phyloP scores from a whole-genome alignment of 2,329 filamentous ascomycete genomes.

The Xylogone sp. region DNA sequence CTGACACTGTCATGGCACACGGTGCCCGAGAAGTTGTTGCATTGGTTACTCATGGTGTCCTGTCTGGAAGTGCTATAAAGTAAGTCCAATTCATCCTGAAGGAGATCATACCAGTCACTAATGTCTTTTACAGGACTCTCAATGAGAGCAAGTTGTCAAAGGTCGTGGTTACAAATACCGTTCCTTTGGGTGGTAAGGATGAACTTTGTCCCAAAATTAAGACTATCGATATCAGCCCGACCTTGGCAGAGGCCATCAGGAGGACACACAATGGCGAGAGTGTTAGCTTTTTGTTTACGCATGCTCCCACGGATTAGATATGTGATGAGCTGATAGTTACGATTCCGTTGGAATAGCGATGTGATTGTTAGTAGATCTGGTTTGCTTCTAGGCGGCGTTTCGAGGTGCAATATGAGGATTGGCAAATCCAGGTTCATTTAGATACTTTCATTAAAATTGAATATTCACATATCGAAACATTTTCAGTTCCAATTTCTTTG shows the following conservation, averaged over 20 bases:
- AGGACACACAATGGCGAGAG: constrained; percentile 66
- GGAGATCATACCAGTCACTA: not conserved
- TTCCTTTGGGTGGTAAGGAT: constrained; percentile 77
- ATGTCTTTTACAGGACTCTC: constrained; percentile 16
- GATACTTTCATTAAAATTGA: too few species aligned
- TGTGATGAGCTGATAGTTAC: not conserved
- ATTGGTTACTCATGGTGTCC: constrained; percentile 91
- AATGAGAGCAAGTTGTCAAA: constrained; percentile 74
- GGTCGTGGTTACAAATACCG: constrained; percentile 88
- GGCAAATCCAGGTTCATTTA: too few species aligned
- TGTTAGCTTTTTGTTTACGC: constrained; percentile 66
- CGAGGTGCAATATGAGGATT: too few species aligned
- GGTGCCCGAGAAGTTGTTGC: constrained; percentile 86
- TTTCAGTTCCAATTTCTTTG: too few species aligned
- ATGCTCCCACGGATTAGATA: constrained; percentile 49
- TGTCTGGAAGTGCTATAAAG: constrained; percentile 84
- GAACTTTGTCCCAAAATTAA: constrained; percentile 74
- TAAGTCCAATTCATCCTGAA: constrained; percentile 35
- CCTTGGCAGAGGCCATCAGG: constrained; percentile 67
- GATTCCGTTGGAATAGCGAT: not conserved
- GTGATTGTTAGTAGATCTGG: not conserved
- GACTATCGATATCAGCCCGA: constrained; percentile 89
- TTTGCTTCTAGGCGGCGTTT: not conserved
- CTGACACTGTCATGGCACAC: constrained; percentile 81
- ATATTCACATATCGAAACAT: too few species aligned